Evolutionary conservation across 2,329 filamentous ascomycete species (phyloP).

Genomic region (Hypomyces rosellus): DNA sequence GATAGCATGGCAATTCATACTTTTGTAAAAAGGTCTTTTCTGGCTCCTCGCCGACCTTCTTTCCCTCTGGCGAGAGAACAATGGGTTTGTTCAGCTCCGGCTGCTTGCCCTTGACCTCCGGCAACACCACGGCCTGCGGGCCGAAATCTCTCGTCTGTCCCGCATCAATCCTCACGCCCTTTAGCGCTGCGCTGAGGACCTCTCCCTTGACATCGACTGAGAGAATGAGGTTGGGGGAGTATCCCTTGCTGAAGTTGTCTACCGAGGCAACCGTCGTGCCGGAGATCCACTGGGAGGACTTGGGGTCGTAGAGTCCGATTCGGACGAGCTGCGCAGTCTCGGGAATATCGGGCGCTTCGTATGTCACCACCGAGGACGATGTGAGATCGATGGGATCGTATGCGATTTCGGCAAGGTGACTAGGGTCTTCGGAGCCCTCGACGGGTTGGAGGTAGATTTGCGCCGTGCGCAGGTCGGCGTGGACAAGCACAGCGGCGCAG

Average conservation of each 20-base stretch:
- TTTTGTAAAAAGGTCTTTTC: conserved; percentile 64
- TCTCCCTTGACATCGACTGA: conserved; percentile 40
- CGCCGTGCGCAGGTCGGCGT: conserved; percentile 37
- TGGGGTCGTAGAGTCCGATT: conserved; percentile 50
- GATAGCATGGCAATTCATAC: conserved; percentile 35
- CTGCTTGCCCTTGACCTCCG: conserved; percentile 43
- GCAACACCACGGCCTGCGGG: conserved; percentile 48
- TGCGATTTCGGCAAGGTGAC: conserved; percentile 49
- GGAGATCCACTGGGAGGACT: conserved; percentile 42
- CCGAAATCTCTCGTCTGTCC: conserved; percentile 61
- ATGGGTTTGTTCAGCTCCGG: conserved; percentile 59
- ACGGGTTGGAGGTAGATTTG: conserved; percentile 51
- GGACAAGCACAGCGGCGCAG: conserved; percentile 34
- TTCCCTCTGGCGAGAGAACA: conserved; percentile 54
- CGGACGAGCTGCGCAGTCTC: conserved; percentile 44
- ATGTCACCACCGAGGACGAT: conserved; percentile 43
- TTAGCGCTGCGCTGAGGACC: conserved; percentile 45
- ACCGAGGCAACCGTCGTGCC: conserved; percentile 50
- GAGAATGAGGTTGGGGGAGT: conserved; percentile 50
- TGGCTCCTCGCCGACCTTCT: conserved; percentile 45
- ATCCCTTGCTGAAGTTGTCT: conserved; percentile 56
- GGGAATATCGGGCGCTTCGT: conserved; percentile 50
- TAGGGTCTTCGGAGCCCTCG: conserved; percentile 27
- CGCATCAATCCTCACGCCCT: conserved; percentile 56
- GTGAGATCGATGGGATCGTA: conserved; percentile 43